Evolutionary conservation across 140 eudicot genomes (phyloP), one percentile per base, ranked within the genome.

Genomic region (Flaveria floridana): DNA sequence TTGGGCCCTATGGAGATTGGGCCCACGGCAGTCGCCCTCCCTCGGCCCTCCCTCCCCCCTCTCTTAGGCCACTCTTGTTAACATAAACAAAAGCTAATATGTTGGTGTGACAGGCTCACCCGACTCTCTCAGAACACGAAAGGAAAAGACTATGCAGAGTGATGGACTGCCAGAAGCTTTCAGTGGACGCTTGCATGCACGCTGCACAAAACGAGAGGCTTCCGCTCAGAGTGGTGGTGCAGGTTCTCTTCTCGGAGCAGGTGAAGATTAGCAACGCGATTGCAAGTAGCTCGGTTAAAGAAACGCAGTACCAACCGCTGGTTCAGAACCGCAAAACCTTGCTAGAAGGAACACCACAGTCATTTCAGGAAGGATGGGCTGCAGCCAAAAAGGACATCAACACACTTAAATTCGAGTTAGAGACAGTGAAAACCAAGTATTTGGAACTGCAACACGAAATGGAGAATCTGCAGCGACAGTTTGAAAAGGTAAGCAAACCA

Each of bases 131-230:
- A 16, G 62, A 55, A 55, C 62, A 55, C 2, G 62, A 55, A 18
- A 23, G 62, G 62, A 55, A 55, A 55, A 55, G 62, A 16, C 62
- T 55, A 55, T 55, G 62, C 62, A 18, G 26, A 18, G 62, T 55
- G 25, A 55, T 55, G 62, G 62, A 55, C 26, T 55, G 62, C 62
- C 62, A 55, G 62, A 55, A 55, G 62, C 62, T 55, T 9, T 55
- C 62, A 1, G 12, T 55, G 62, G 62, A 55, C 62, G 62, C 62
- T 0, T 55, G 62, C 62, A 55, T 55, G 62, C 62, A 55, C 13
- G 62, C 62, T 18, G 62, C 62, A 55, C 62, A 55, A 55, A 55
- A 55, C 26, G 62, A 55, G 25, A 16, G 62, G 62, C 26, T 55
- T 6, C 62, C 62, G 0, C 62, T 55, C 14, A 55, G 62, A 55